Evolutionary conservation across 352 stramenopile genomes (phyloP), one percentile per base, ranked within the genome.

Genomic region (Globisporangium paddicum): DNA sequence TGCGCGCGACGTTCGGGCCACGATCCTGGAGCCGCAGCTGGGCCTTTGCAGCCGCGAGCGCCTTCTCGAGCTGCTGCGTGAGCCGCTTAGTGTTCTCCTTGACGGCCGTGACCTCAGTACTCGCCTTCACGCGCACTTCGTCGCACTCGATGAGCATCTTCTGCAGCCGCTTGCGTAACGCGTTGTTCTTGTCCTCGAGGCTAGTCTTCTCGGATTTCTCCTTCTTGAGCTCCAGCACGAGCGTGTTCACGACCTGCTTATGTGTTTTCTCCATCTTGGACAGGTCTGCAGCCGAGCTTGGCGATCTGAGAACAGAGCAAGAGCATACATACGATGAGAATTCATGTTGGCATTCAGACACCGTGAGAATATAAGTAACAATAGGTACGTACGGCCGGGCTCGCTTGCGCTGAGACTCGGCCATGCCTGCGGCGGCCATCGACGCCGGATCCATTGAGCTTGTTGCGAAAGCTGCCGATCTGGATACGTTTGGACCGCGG

Each of bases 141-240:
- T 89, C 82, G 32, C 74, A 84, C 60, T 91, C 71, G 57, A 92
- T 93, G 6, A 93, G 61, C 79, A 91, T 90, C 9, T 81, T 69
- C 63, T 93, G 84, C 42, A 92, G 58, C 6, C 71, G 64, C 58
- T 90, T 93, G 14, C 84, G 74, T 30, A 93, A 55, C 16, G 58
- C 64, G 10, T 70, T 61, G 55, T 90, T 93, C 62, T 89, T 90
- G 32, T 86, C 75, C 44, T 87, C 78, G 1, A 93, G 60, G 14
- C 51, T 64, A 38, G 54, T 48, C 34, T 81, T 82, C 57, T 87
- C 76, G 2, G 69, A 63, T 0, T 67, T 66, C 52, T 86, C 77
- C 37, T 78, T 81, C 65, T 86, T 77, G 4, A 93, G 38, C 38
- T 90, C 82, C 8, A 80, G 47, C 23, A 79, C 60, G 19, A 91